A percentile compares a stretch with the other conserved stretches of the same genome.
phyloP scores from a whole-genome alignment of 805 yeast genomes.

The Yarrowia yakushimensis region DNA sequence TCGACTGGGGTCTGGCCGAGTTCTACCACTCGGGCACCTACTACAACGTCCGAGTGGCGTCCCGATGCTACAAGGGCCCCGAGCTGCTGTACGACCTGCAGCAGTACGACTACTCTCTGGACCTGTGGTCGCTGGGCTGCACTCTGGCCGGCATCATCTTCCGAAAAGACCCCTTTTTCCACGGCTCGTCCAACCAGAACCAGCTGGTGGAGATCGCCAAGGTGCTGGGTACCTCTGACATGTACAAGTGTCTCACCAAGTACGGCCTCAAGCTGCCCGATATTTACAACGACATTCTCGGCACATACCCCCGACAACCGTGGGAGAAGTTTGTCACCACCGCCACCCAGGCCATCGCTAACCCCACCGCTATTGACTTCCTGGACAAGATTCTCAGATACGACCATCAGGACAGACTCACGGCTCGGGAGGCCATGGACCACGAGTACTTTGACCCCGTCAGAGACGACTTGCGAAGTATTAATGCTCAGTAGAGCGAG shows the following conservation, averaged over 20 bases:
- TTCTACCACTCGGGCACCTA: conserved; percentile 87
- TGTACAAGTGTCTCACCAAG: conserved; percentile 60
- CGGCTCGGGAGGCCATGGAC: conserved; percentile 83
- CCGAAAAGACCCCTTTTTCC: conserved; percentile 88
- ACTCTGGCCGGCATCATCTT: conserved; percentile 86
- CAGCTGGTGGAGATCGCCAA: conserved; percentile 87
- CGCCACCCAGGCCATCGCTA: conserved; percentile 63
- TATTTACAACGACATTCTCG: conserved; percentile 76
- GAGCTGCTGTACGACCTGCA: conserved; percentile 79
- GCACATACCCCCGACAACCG: conserved; percentile 75
- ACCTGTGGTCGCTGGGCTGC: conserved; percentile 88
- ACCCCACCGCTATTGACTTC: conserved; percentile 73
- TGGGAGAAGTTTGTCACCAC: conserved; percentile 76
- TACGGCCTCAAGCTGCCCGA: conserved; percentile 67
- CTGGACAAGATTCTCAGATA: conserved; percentile 75
- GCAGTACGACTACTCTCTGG: conserved; percentile 83
- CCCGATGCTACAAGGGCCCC: conserved; percentile 89
- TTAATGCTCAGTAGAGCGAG: conserved; percentile 6
- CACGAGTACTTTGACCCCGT: conserved; percentile 48
- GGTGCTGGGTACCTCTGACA: conserved; percentile 79
- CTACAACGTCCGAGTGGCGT: conserved; percentile 88
- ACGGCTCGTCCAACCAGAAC: conserved; percentile 86
- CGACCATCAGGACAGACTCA: conserved; percentile 83
- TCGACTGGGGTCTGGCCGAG: conserved; percentile 95
- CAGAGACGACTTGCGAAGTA: conserved; percentile 28